Evolutionary conservation across 352 stramenopile species (phyloP), one percentile per base, ranked within the genome.

Genomic region (Stephanocyclus meneghinianus): DNA sequence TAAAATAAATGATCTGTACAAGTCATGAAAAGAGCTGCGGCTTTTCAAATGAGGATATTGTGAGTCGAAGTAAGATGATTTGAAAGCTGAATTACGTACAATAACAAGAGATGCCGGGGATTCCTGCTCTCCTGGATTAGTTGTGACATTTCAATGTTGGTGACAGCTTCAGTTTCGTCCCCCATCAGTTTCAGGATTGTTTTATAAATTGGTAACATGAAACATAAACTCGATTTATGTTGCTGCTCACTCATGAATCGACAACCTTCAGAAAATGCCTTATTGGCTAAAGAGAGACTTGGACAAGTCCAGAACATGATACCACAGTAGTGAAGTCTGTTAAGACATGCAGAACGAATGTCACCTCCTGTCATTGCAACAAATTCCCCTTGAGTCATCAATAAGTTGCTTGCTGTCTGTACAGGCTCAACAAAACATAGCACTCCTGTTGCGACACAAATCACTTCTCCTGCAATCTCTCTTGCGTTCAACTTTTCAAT

Each of bases 181-280:
- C 48, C 51, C 51, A 37, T 15, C 7, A 60, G 21, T 10, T 11
- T 37, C n/a, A n/a, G 37, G 6, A 60, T 26, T 26, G 21, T 37
- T 8, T 26, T 32, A 3, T 60, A 26, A 40, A 11, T 37, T 60
- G 37, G 32, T n/a, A 40, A 40, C 26, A n/a, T 60, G 16, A 60
- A 15, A 8, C 10, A 37, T 40, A 60, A 37, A 40, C 45, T 35
- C 37, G 37, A 30, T 64, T 26, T 21, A 62, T 79, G 18, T 71
- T 47, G 21, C 64, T 60, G 30, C 59, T 69, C 2, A 0, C 45
- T 48, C 13, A 50, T 45, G 30, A 29, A 50, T 65, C 47, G 6
- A 1, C 30, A 65, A 13, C 8, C 40, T 32, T 67, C 37, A 6
- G 5, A 13, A 30, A 53, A 11, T 44, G 63, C 21, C 50, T 65